Evolutionary conservation across 2,329 filamentous ascomycete genomes (phyloP).

Genomic region (Fusarium haematococcum): DNA sequence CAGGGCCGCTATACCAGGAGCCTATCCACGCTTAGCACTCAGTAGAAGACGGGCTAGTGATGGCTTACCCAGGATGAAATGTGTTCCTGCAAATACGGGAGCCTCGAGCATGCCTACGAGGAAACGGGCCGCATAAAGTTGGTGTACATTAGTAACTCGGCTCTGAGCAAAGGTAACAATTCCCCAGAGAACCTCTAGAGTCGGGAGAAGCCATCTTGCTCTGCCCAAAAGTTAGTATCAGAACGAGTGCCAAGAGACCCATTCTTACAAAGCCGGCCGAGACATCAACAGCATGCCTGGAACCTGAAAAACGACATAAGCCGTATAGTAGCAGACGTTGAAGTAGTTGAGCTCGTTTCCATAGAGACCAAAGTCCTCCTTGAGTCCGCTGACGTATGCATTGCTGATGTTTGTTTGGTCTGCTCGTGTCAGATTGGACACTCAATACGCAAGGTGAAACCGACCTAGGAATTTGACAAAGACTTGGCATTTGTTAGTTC

Average conservation of each 20-base stretch:
- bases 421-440: not conserved
- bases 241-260: too few species aligned
- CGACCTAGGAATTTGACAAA: not conserved
- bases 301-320: conserved; percentile 28
- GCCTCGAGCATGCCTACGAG: not conserved
- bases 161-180: not conserved
- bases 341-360: conserved; percentile 48
- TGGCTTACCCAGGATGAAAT: not conserved
- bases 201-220: not conserved
- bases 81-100: not conserved
- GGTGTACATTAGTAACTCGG: not conserved
- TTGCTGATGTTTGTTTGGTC: conserved; percentile 47
- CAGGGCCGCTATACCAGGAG: conserved; percentile 18
- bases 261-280: conserved; percentile 20
- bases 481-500: not conserved
- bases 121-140: not conserved
- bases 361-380: conserved; percentile 46
- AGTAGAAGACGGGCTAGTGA: not conserved
- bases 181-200: not conserved
- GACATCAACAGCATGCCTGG: conserved; percentile 35
- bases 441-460: not conserved
- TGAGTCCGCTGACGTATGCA: conserved; percentile 54
- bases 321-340: conserved; percentile 35
- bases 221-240: not conserved
- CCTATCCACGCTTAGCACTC: not conserved